Percentiles rank a stretch among this genome's conserved stretches.
phyloP scores from a whole-genome alignment of 1,139 yeast genomes.

The Pichia sp. region DNA sequence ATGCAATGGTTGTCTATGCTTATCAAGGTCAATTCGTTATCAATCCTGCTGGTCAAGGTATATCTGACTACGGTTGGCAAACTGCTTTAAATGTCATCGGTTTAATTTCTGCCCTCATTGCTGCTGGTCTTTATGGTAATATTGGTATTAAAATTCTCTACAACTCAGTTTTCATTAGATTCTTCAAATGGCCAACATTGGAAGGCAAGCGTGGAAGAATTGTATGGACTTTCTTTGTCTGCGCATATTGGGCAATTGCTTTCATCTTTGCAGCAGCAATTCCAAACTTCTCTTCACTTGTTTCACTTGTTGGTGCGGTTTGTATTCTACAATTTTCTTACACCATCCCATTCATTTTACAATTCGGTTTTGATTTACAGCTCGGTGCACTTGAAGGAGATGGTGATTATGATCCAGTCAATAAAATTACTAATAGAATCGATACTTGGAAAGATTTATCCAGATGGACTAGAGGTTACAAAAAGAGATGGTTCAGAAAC shows the following conservation, averaged over 20 bases:
- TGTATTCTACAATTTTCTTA: constrained; percentile 41
- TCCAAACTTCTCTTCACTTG: constrained; percentile 43
- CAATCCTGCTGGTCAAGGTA: constrained; percentile 38
- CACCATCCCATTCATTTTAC: constrained; percentile 38
- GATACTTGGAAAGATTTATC: constrained; percentile 31
- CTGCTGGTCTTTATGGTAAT: constrained; percentile 39
- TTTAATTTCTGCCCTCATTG: constrained; percentile 34
- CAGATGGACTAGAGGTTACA: constrained; percentile 29
- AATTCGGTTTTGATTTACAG: constrained; percentile 31
- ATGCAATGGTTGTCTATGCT: constrained; percentile 36
- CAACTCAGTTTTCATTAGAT: constrained; percentile 31
- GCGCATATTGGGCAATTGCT: constrained; percentile 38
- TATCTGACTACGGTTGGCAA: constrained; percentile 33
- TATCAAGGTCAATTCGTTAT: constrained; percentile 38
- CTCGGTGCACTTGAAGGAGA: constrained; percentile 29
- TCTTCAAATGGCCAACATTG: constrained; percentile 31
- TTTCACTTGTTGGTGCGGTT: constrained; percentile 44
- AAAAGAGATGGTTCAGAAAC: constrained; percentile 17
- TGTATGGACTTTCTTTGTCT: constrained; percentile 32
- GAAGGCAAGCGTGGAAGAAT: constrained; percentile 29
- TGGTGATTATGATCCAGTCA: constrained; percentile 29
- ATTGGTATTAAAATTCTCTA: constrained; percentile 38
- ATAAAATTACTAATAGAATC: constrained; percentile 26
- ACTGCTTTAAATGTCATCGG: constrained; percentile 35
- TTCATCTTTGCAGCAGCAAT: constrained; percentile 45